Evolutionary conservation across 352 stramenopile genomes (phyloP).

Genomic region (Peronospora farinosa): DNA sequence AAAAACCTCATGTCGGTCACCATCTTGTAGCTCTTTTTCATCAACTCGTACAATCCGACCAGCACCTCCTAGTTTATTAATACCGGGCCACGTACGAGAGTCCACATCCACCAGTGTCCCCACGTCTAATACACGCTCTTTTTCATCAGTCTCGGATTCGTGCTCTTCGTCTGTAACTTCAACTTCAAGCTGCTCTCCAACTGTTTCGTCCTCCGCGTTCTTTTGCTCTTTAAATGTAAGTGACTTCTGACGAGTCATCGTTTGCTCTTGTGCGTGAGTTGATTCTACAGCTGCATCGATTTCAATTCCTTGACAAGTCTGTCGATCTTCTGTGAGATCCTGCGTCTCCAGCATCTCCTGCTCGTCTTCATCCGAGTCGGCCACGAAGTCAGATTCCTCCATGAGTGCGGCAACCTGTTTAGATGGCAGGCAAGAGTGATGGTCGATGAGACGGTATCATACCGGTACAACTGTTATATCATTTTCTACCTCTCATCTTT

Average conservation of each 20-base stretch:
- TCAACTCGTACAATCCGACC: conserved; percentile 50
- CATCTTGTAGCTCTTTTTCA: conserved; percentile 20
- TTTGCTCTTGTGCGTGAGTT: conserved; percentile 2
- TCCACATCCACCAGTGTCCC: conserved; percentile 56
- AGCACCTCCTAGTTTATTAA: conserved; percentile 79
- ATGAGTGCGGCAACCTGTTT: conserved; percentile 18
- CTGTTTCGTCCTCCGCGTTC: background rate
- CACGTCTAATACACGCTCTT: conserved; percentile 25
- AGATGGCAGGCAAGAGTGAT: conserved; percentile 10
- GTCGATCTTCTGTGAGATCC: conserved; percentile 8
- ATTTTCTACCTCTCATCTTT: background rate
- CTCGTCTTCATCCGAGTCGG: conserved; percentile 46
- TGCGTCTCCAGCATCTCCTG: conserved; percentile 19
- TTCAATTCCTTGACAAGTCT: conserved; percentile 1
- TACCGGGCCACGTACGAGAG: conserved; percentile 77
- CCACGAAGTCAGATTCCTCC: conserved; percentile 48
- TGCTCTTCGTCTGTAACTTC: background rate
- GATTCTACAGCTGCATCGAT: background rate
- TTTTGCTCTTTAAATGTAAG: conserved; percentile 5
- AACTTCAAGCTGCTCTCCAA: background rate
- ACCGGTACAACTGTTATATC: background rate
- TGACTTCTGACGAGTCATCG: background rate
- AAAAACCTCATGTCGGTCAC: conserved; percentile 30
- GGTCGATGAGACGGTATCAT: background rate
- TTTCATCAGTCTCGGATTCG: background rate